These are phyloP conservation scores for Crepidotus sp. DNA, from an alignment of 1,284 basidiomycete species.

Conservation along the genomic window DNA sequence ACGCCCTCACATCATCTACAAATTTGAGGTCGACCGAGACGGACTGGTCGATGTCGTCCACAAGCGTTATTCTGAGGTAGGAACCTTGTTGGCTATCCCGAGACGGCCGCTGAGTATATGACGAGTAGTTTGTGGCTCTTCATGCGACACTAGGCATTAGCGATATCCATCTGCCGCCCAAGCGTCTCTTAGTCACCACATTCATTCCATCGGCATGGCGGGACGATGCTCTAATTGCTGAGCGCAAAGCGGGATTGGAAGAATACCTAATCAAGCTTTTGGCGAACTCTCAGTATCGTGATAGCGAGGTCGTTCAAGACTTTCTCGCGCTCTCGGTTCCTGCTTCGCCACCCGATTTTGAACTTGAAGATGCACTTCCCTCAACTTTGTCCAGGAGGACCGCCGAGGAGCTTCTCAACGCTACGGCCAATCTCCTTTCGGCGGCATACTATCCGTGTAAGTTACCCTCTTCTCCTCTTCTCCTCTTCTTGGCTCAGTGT, in stretches of 20 bases:
- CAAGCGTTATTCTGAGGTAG: constrained; percentile 44
- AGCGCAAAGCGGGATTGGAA: constrained; percentile 41
- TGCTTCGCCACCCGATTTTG: constrained; percentile 23
- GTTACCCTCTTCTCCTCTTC: neutral
- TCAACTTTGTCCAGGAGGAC: constrained; percentile 36
- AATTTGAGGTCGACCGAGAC: constrained; percentile 28
- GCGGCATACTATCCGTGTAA: constrained; percentile 45
- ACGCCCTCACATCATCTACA: constrained; percentile 42
- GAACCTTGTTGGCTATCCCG: constrained; percentile 8
- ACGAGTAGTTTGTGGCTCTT: constrained; percentile 35
- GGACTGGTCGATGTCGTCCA: constrained; percentile 28
- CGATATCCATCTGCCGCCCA: constrained; percentile 38
- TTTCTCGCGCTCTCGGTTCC: constrained; percentile 30
- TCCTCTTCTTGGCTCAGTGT: constrained; percentile 17
- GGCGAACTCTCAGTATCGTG: constrained; percentile 26
- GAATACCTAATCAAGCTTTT: constrained; percentile 32
- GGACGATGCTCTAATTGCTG: constrained; percentile 41
- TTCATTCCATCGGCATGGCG: constrained; percentile 45
- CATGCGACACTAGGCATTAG: constrained; percentile 29
- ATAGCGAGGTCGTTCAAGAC: constrained; percentile 26
- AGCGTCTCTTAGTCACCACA: constrained; percentile 38
- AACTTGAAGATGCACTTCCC: constrained; percentile 36
- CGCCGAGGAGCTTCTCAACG: constrained; percentile 25
- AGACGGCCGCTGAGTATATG: neutral
- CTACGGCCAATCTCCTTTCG: constrained; percentile 23